phyloP scores from a whole-genome alignment of 2,329 filamentous ascomycete species.

The Hypoxylon sp. region DNA sequence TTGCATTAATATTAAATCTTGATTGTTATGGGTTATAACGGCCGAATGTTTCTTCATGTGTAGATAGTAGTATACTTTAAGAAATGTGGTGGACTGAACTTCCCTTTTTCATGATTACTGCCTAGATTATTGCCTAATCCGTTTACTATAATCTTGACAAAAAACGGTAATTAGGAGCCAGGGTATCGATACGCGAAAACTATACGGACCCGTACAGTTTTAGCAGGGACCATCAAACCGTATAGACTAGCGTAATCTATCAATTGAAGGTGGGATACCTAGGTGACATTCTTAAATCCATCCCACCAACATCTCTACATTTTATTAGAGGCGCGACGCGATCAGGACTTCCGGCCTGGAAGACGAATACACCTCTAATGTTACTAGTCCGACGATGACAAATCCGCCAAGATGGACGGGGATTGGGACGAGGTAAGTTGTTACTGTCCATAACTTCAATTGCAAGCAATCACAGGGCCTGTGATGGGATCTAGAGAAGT shows the following conservation, averaged over 20 bases:
- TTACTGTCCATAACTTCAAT: conserved; percentile 11
- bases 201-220: not conserved
- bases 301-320: conserved; percentile 16
- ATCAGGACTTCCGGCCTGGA: conserved; percentile 14
- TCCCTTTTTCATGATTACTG: too few species aligned
- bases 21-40: too few species aligned
- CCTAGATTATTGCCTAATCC: too few species aligned
- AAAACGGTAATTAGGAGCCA: not conserved
- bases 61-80: too few species aligned
- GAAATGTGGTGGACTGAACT: too few species aligned
- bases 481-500: conserved; percentile 1
- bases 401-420: conserved; percentile 69
- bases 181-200: not conserved
- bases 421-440: conserved; percentile 76
- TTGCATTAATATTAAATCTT: not conserved
- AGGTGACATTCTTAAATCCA: conserved; percentile 2
- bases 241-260: conserved; percentile 13
- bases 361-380: conserved; percentile 28
- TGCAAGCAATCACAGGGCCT: not conserved
- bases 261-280: conserved; percentile 29
- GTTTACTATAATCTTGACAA: too few species aligned
- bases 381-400: conserved; percentile 48
- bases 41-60: too few species aligned
- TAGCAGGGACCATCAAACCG: not conserved
- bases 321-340: conserved; percentile 30